Evolutionary conservation across 305 asterid genomes (phyloP), one percentile per base, ranked within the genome.

Genomic region (Fraxinus paxiana): DNA sequence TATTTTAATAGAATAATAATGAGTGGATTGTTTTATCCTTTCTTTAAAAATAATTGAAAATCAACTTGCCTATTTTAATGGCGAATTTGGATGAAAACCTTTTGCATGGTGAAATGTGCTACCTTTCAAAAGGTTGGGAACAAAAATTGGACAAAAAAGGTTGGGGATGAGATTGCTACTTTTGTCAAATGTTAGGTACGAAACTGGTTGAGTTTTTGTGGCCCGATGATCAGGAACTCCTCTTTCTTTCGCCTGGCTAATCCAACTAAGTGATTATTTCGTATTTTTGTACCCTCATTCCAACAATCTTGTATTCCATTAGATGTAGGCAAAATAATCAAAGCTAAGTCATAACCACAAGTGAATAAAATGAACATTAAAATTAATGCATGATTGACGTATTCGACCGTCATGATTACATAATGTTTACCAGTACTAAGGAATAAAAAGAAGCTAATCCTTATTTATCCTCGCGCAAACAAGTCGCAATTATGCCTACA

Each of bases 401-500:
- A 18, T 54, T 17, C 63, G 0, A n/a, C 24, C 63, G 18, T n/a
- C 63, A 17, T 54, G 63, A 54, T 54, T 54, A 54, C 63, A 54
- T 54, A n/a, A 5, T 17, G 20, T 1, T 51, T 51, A 51, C 24
- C 24, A 1, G 24, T 28, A 13, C n/a, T 28, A 1, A 69, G 20
- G 41, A 28, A 69, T 69, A 30, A 69, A 28, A 69, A 31, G 41
- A 30, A 69, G 41, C 75, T 31, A 69, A 69, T 13, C 38, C 34
- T 69, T 69, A 69, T 69, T 69, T 69, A 30, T 30, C 10, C 4
- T 12, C 1, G 38, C 0, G 24, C 41, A 3, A 69, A 69, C 75
- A n/a, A 15, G 35, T 13, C 6, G 18, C 20, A 13, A 1, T 10
- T 12, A 15, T 5, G 38, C 2, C 84, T 83, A 93, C 46, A 93